Percentiles rank a stretch among this genome's conserved stretches.
Conservation (phyloP, 106 monocot species). For the Dioscorea zingiberensis region DNA sequence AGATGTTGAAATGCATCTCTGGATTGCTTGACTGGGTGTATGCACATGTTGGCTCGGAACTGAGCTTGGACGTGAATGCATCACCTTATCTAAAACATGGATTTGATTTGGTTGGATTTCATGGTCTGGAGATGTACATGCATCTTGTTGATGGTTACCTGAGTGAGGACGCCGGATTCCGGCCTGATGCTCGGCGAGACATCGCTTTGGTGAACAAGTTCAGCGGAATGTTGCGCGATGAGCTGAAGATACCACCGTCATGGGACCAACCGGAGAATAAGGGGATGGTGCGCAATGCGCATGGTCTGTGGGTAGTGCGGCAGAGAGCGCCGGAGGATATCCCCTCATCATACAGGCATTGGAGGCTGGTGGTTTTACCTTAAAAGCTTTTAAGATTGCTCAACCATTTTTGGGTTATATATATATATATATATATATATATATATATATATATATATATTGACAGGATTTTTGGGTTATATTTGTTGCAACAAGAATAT, state of each 20-base stretch:
- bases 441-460: too few relatives aligned
- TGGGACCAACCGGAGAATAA: constrained; percentile 47
- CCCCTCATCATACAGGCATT: constrained; percentile 21
- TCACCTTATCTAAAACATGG: constrained; percentile 54
- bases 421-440: too few relatives aligned
- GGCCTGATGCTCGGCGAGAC: constrained; percentile 38
- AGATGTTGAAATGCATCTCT: constrained; percentile 10
- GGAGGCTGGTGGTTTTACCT: neutral
- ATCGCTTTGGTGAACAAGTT: constrained; percentile 69
- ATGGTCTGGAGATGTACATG: constrained; percentile 63
- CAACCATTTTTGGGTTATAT: too few relatives aligned
- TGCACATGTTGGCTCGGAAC: constrained; percentile 39
- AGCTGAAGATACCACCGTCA: constrained; percentile 39
- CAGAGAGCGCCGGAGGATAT: constrained; percentile 36
- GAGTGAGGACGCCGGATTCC: constrained; percentile 19
- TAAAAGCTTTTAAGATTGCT: neutral
- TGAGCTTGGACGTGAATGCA: constrained; percentile 25
- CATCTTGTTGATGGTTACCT: constrained; percentile 56
- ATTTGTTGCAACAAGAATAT: too few relatives aligned
- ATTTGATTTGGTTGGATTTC: constrained; percentile 37
- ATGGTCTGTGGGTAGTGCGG: constrained; percentile 39
- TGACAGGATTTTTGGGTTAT: too few relatives aligned
- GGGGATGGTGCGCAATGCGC: constrained; percentile 31
- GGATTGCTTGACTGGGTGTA: constrained; percentile 44
- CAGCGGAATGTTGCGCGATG: constrained; percentile 36